phyloP scores from a whole-genome alignment of 2,329 filamentous ascomycete genomes.

The Thermothelomyces thermophilus region DNA sequence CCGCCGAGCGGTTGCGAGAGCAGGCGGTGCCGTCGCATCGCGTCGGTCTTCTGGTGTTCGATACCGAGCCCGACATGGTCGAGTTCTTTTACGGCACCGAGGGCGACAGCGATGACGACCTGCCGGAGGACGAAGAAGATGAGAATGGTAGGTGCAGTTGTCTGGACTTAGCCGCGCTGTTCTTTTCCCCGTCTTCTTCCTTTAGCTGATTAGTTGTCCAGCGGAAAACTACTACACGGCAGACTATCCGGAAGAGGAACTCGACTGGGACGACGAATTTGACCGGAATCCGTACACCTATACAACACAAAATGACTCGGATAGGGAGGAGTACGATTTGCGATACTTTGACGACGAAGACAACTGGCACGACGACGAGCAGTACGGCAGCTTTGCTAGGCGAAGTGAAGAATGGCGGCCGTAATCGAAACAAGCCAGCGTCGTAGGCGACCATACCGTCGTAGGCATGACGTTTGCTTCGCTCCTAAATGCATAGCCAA shows the following conservation, averaged over 20 bases:
- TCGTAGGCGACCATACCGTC: too few relatives aligned
- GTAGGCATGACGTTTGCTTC: too few relatives aligned
- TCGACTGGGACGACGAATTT: conserved; percentile 63
- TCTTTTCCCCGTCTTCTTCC: not conserved
- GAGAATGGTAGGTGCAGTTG: conserved; percentile 57
- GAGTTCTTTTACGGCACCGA: conserved; percentile 55
- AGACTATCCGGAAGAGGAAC: conserved; percentile 75
- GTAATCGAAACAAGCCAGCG: too few relatives aligned
- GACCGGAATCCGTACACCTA: conserved; percentile 50
- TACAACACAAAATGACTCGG: conserved; percentile 46
- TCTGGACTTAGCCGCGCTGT: too few relatives aligned
- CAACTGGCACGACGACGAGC: not conserved
- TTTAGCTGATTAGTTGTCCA: conserved; percentile 26
- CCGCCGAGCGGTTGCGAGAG: conserved; percentile 42
- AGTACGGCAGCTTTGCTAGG: not conserved
- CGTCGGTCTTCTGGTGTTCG: conserved; percentile 51
- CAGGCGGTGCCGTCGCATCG: conserved; percentile 42
- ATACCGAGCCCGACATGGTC: conserved; percentile 48
- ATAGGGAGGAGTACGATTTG: conserved; percentile 47
- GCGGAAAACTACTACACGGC: conserved; percentile 74
- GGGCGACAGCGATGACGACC: conserved; percentile 56
- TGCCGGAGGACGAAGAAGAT: conserved; percentile 54
- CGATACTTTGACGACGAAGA: conserved; percentile 14
- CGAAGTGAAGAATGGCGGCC: not conserved
- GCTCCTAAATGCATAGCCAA: not conserved